Evolutionary conservation across 441 rosid genomes (phyloP).

Genomic region (Corymbia citriodora): DNA sequence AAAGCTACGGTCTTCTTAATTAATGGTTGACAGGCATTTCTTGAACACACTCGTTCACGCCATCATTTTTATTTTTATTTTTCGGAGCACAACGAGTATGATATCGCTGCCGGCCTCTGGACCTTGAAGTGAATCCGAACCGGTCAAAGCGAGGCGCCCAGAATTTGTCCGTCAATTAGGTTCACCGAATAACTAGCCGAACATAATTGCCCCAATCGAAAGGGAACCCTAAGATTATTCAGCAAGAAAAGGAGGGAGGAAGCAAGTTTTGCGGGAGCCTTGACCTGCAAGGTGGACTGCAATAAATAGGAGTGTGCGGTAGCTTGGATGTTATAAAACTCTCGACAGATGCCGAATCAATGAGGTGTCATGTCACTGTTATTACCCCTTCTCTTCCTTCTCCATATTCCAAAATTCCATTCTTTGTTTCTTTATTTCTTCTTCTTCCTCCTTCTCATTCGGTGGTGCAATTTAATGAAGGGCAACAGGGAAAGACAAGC

Average conservation of each 20-base stretch:
- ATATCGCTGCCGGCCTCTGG: not conserved
- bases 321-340: not conserved
- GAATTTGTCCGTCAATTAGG: not conserved
- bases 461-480: not conserved
- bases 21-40: not conserved
- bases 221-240: not conserved
- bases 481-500: not conserved
- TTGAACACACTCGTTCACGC: not conserved
- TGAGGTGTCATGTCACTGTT: not conserved
- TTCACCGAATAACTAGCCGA: not conserved
- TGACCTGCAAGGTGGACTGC: not conserved
- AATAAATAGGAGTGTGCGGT: not conserved
- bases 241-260: not conserved
- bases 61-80: not conserved
- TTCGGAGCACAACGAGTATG: not conserved
- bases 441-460: not conserved
- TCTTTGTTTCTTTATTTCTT: not conserved
- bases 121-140: not conserved
- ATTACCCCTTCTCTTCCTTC: not conserved
- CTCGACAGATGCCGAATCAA: not conserved
- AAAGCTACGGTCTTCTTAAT: not conserved
- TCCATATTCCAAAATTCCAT: not conserved
- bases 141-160: not conserved
- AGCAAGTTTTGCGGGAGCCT: not conserved
- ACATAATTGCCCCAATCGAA: not conserved